Evolutionary conservation across 208 protist species (phyloP).

Genomic region (Kentomonas sorsogonicus): DNA sequence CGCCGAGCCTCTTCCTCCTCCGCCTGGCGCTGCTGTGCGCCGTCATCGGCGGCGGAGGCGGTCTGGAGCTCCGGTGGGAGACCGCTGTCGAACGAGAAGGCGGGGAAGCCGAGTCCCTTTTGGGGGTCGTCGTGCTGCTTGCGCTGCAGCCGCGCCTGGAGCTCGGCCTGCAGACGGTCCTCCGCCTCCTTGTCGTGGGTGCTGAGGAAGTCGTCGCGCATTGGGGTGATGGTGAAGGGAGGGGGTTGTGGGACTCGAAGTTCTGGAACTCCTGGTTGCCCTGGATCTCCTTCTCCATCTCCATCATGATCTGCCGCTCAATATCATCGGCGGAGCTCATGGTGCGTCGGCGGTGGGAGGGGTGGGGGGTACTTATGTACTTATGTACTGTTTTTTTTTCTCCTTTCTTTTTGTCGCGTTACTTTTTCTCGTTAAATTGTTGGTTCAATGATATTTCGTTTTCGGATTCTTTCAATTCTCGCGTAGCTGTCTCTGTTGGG

Average conservation of each 20-base stretch:
- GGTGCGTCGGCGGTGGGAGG: not conserved
- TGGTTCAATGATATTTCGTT: too few relatives aligned
- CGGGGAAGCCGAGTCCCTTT: not conserved
- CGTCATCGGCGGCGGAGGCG: not conserved
- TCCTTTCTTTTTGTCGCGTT: too few relatives aligned
- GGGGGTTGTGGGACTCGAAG: conserved; percentile 15
- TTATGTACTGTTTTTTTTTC: not conserved
- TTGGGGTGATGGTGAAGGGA: conserved; percentile 40
- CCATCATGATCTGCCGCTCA: conserved; percentile 66
- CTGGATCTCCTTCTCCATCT: conserved; percentile 74
- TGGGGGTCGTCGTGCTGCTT: conserved; percentile 37
- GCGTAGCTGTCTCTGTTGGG: not conserved
- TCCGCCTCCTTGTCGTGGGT: conserved; percentile 18
- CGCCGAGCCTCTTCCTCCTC: conserved; percentile 10
- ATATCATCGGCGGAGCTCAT: conserved; percentile 58
- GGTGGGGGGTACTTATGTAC: not conserved
- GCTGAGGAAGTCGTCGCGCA: conserved; percentile 22
- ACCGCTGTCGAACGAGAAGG: not conserved
- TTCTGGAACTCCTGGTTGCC: conserved; percentile 17
- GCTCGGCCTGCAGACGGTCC: conserved; percentile 39
- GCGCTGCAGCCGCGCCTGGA: conserved; percentile 36
- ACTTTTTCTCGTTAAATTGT: too few relatives aligned
- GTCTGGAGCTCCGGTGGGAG: not conserved
- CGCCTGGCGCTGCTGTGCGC: not conserved
- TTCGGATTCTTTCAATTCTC: too few relatives aligned